Conservation (phyloP, 2,329 filamentous ascomycete genomes). For the Neospermospora avenae region DNA sequence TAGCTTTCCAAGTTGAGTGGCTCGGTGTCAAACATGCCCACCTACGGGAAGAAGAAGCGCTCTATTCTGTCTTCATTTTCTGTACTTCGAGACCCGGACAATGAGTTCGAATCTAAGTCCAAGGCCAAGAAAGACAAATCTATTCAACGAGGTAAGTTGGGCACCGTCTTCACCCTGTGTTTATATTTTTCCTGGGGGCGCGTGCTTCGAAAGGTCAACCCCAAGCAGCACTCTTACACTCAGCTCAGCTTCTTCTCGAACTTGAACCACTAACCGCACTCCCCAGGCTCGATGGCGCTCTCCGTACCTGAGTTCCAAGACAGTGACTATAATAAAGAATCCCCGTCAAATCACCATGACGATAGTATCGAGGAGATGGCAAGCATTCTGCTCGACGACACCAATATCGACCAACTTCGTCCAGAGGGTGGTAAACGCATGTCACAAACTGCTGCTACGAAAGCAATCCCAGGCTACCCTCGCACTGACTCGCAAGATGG, state of each 20-base stretch:
- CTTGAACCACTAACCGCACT: neutral
- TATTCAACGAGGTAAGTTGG: slow-evolving; percentile 11
- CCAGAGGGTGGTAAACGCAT: slow-evolving; percentile 16
- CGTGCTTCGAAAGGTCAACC: neutral
- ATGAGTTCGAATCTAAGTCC: slow-evolving; percentile 5
- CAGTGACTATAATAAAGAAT: slow-evolving; percentile 3
- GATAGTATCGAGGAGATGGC: slow-evolving; percentile 29
- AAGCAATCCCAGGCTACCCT: slow-evolving; percentile 1
- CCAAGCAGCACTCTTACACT: neutral
- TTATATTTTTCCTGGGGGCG: neutral
- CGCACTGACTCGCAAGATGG: slow-evolving; percentile 1
- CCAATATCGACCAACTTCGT: slow-evolving; percentile 17
- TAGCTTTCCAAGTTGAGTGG: neutral
- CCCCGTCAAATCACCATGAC: slow-evolving; percentile 8
- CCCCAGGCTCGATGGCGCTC: slow-evolving; percentile 4
- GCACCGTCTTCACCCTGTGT: neutral
- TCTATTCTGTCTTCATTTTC: slow-evolving; percentile 25
- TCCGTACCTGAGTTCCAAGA: neutral
- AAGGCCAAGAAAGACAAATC: slow-evolving; percentile 12
- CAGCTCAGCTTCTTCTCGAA: neutral
- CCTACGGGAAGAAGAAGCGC: slow-evolving; percentile 27
- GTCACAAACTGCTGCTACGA: slow-evolving; percentile 13
- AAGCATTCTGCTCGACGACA: slow-evolving; percentile 26
- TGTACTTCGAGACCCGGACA: slow-evolving; percentile 14
- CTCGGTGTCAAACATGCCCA: slow-evolving; percentile 14